Evolutionary conservation across 495 filamentous ascomycete species (phyloP), one percentile per base, ranked within the genome.

Genomic region (Aspergillus egyptiacus): DNA sequence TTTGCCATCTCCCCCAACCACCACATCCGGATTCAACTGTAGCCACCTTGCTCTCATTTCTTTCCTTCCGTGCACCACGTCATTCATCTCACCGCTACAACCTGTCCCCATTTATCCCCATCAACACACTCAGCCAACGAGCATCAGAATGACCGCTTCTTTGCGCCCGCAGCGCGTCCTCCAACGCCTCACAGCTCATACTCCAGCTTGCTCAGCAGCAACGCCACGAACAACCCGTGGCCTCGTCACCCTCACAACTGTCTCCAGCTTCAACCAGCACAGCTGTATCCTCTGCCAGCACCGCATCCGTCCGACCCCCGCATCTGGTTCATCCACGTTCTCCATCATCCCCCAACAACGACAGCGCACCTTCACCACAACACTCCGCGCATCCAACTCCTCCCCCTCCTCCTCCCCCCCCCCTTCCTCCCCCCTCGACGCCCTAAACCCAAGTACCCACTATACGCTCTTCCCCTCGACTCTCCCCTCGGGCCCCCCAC

Each of bases 391-490:
- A 6, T 32, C 14, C 31, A 22, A 31, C 15, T 38, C 34, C 32
- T 20, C 32, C 15, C 28, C 27, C 20, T 43, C 34, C 32, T 50
- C 35, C 40, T 15, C 54, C 13, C 54, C 58, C 18, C 14, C 41
- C 13, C n/a, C 47, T 10, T 13, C 44, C 8, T 27, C 44, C 33
- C 1, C 30, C 44, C 5, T 45, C 15, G 53, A 55, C 17, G 53
- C 61, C 30, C 68, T 67, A n/a, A 60, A 75, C 46, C 70, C 66
- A 37, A 72, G 67, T 38, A 83, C 79, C 50, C 72, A 89, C 76
- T 97, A 96, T 78, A 79, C 83, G 33, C 81, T 97, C 67, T 98
- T 98, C 75, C 88, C 89, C 5, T 57, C 74, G 10, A 89, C 89
- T 11, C 75, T 96, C 13, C 81, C 91, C 10, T n/a, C 55, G 0